Percentiles rank a stretch among this genome's conserved stretches.
Evolutionary conservation across 2,329 filamentous ascomycete species (phyloP).

Genomic region (Aureobasidium melanogenum): DNA sequence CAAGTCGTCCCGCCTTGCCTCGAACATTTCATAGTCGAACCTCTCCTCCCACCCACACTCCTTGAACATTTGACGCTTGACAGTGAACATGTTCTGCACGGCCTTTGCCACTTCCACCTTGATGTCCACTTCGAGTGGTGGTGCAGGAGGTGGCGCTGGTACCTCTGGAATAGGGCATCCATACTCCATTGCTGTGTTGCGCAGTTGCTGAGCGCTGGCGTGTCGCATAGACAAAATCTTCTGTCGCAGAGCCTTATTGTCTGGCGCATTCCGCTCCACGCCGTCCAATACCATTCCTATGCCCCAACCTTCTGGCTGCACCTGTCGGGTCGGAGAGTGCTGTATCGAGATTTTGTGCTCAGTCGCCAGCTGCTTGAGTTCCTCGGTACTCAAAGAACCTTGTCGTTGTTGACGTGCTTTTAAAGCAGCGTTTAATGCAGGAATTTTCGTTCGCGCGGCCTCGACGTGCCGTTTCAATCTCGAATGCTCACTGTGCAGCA

Average conservation of each 20-base stretch:
- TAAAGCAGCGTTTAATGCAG: neutral
- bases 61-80: conserved; percentile 5
- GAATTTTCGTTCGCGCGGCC: neutral
- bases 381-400: neutral
- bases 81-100: conserved; percentile 4
- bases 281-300: conserved; percentile 3
- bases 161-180: neutral
- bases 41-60: conserved; percentile 3
- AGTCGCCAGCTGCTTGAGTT: neutral
- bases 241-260: neutral
- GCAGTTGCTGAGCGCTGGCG: conserved; percentile 1
- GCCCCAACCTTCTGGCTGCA: conserved; percentile 2
- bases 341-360: neutral
- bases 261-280: neutral
- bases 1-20: neutral
- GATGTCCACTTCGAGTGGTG: neutral
- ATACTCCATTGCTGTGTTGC: conserved; percentile 1
- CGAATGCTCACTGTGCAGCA: neutral
- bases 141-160: neutral
- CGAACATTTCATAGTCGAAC: conserved; percentile 10
- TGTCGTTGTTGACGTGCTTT: neutral
- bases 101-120: conserved; percentile 8
- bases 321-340: neutral
- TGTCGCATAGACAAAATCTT: conserved; percentile 7
- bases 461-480: neutral